These are phyloP conservation scores for Pythium volutum DNA, from an alignment of 352 stramenopile species.

Conservation along the genomic window DNA sequence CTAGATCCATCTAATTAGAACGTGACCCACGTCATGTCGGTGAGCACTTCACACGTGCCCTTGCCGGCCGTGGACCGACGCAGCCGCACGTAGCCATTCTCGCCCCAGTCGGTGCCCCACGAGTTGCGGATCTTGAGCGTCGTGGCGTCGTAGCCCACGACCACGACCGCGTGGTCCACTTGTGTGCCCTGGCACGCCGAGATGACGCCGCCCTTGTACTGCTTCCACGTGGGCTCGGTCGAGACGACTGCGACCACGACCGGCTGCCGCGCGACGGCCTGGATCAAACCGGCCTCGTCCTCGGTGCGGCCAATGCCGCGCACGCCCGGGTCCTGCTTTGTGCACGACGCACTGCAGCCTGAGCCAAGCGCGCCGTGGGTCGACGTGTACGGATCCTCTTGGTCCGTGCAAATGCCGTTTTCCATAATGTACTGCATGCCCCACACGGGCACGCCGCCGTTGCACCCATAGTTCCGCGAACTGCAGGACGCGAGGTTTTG, in stretches of 20 bases:
- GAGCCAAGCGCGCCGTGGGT: slow-evolving; percentile 25
- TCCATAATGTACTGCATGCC: slow-evolving; percentile 88
- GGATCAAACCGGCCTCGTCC: slow-evolving; percentile 74
- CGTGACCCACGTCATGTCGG: slow-evolving; percentile 23
- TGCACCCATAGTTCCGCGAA: slow-evolving; percentile 75
- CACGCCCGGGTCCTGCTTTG: slow-evolving; percentile 21
- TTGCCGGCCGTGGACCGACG: slow-evolving; percentile 42
- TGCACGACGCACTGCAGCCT: slow-evolving; percentile 38
- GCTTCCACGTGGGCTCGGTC: slow-evolving; percentile 94
- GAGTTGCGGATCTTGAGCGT: slow-evolving; percentile 97
- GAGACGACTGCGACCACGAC: slow-evolving; percentile 94
- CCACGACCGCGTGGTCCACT: slow-evolving; percentile 95
- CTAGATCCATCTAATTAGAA: slow-evolving; percentile 13
- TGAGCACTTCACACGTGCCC: slow-evolving; percentile 38
- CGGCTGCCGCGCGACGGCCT: slow-evolving; percentile 88
- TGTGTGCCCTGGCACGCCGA: too few species aligned
- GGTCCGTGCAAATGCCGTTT: slow-evolving; percentile 69
- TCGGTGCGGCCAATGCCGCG: slow-evolving; percentile 44
- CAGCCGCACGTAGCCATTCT: slow-evolving; percentile 94
- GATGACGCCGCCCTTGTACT: slow-evolving; percentile 89
- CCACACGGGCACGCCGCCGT: slow-evolving; percentile 84
- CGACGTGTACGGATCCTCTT: slow-evolving; percentile 80
- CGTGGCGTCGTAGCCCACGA: slow-evolving; percentile 91
- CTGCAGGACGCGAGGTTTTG: slow-evolving; percentile 92
- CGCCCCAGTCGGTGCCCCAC: slow-evolving; percentile 94